phyloP scores from a whole-genome alignment of 2,329 filamentous ascomycete genomes.

The Pyrenochaeta sp. region DNA sequence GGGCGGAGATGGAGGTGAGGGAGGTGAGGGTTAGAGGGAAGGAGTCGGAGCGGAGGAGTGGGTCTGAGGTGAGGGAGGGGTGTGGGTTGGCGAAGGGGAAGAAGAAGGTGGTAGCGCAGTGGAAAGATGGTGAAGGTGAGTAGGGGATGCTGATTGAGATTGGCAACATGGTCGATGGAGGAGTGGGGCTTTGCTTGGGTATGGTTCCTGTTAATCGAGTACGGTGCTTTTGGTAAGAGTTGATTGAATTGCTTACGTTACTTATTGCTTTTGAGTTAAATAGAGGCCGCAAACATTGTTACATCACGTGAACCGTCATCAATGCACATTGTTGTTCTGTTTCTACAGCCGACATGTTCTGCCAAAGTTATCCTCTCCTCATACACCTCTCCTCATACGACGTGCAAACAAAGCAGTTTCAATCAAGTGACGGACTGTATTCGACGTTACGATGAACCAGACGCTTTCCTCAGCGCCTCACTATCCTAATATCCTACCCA shows the following conservation, averaged over 20 bases:
- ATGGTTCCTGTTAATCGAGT: not conserved
- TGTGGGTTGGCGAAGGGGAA: not conserved
- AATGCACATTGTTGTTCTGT: no score
- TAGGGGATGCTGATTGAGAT: not conserved
- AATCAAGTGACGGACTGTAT: not conserved
- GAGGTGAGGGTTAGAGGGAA: not conserved
- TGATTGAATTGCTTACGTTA: no score
- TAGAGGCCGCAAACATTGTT: no score
- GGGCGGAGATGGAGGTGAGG: constrained; percentile 5
- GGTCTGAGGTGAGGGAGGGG: not conserved
- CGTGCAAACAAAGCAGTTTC: no score
- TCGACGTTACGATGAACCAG: not conserved
- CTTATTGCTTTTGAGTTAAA: no score
- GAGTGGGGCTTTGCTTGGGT: not conserved
- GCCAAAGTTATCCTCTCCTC: no score
- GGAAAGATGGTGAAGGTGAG: not conserved
- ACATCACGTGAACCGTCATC: no score
- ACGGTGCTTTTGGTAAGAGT: not conserved
- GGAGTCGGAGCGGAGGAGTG: not conserved
- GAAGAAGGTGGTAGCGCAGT: not conserved
- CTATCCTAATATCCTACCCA: not conserved
- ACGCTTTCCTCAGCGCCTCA: not conserved
- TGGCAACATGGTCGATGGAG: not conserved
- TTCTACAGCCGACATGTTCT: no score
- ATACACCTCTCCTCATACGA: no score